Percentiles rank a stretch among this genome's conserved stretches.
These are phyloP conservation scores for Sarocladium kiliense DNA, from an alignment of 2,329 filamentous ascomycete species.

Conservation along the genomic window DNA sequence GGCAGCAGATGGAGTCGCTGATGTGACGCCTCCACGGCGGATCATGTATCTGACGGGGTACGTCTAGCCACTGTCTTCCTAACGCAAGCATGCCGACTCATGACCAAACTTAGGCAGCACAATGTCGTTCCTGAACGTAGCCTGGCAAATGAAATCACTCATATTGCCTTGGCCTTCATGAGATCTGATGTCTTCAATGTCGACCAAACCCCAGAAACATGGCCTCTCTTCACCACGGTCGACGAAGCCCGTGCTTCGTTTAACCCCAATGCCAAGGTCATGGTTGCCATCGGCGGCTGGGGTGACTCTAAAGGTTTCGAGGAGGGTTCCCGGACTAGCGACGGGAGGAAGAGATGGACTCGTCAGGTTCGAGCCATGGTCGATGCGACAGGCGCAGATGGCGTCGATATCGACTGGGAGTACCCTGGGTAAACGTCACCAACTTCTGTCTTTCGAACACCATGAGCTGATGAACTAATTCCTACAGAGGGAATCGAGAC, in stretches of 20 bases:
- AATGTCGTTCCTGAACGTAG: conserved; percentile 31
- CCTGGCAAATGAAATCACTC: conserved; percentile 42
- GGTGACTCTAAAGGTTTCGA: conserved; percentile 62
- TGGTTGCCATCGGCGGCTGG: conserved; percentile 73
- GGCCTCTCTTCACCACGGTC: conserved; percentile 50
- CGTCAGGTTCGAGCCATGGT: conserved; percentile 61
- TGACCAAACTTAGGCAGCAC: conserved; percentile 46
- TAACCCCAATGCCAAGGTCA: conserved; percentile 50
- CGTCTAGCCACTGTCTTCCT: too few relatives aligned
- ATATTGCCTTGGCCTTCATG: conserved; percentile 56
- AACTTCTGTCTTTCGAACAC: background rate
- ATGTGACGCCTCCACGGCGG: conserved; percentile 2
- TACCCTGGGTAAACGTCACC: conserved; percentile 40
- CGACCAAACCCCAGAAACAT: conserved; percentile 25
- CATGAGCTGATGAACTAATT: background rate
- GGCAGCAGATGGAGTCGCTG: background rate
- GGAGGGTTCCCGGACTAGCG: conserved; percentile 44
- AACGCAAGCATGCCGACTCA: too few relatives aligned
- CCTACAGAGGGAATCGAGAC: conserved; percentile 55
- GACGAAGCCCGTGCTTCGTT: conserved; percentile 43
- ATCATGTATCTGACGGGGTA: conserved; percentile 41
- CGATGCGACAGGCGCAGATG: conserved; percentile 57
- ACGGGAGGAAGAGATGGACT: conserved; percentile 53
- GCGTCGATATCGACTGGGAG: conserved; percentile 62
- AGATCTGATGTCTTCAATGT: conserved; percentile 46